Evolutionary conservation across 2,329 filamentous ascomycete species (phyloP).

Genomic region (Xylariaceae sp.): DNA sequence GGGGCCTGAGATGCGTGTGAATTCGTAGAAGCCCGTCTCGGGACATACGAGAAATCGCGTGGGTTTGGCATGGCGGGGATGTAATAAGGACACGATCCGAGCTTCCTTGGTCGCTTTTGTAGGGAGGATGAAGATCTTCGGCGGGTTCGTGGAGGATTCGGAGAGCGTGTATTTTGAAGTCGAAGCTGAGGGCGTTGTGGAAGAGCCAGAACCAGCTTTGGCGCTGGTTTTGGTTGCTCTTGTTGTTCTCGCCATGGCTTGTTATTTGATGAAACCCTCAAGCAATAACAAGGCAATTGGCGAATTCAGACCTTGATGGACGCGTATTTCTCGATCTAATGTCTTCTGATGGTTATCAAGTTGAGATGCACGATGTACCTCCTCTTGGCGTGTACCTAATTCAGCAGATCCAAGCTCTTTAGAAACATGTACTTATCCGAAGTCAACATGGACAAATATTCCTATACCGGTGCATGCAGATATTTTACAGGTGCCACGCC

Average conservation of each 20-base stretch:
- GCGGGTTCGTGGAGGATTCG: conserved; percentile 39
- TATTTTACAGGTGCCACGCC: background rate
- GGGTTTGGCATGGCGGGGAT: conserved; percentile 51
- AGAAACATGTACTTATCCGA: background rate
- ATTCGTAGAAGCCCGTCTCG: conserved; percentile 58
- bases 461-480: background rate
- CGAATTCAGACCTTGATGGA: background rate
- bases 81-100: conserved; percentile 54
- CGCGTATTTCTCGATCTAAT: background rate
- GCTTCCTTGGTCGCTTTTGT: conserved; percentile 48
- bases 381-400: background rate
- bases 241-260: conserved; percentile 43
- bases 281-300: background rate
- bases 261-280: background rate
- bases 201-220: conserved; percentile 28
- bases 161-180: conserved; percentile 38
- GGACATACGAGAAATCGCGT: conserved; percentile 60
- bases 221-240: conserved; percentile 42
- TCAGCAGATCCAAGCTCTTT: background rate
- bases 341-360: background rate
- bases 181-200: conserved; percentile 22
- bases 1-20: conserved; percentile 52
- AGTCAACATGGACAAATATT: background rate
- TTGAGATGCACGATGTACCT: background rate
- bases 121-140: conserved; percentile 58